These are phyloP conservation scores for Canna indica DNA, from an alignment of 176 grass and related monocot species.

Conservation along the genomic window DNA sequence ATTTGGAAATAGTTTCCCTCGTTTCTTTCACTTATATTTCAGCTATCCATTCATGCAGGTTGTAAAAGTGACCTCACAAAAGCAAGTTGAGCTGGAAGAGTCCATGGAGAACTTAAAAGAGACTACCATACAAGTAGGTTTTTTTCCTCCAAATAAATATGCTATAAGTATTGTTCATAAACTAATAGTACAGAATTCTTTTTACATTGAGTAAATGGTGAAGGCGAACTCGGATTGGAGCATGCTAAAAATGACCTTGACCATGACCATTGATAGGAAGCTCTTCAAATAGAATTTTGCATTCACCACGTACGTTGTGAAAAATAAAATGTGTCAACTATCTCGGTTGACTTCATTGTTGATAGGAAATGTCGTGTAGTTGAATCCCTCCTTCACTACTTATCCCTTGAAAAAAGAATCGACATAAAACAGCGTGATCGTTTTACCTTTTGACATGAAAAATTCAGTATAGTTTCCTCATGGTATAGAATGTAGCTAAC, in stretches of 20 bases:
- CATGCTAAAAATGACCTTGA: background rate
- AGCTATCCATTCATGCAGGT: slow-evolving; percentile 16
- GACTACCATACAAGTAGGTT: slow-evolving; percentile 25
- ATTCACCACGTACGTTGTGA: background rate
- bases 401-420: no score
- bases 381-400: no score
- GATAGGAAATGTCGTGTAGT: no score
- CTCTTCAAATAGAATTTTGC: no score
- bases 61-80: slow-evolving; percentile 33
- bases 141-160: background rate
- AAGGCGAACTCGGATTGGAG: no score
- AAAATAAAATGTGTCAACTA: background rate
- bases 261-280: no score
- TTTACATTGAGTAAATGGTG: no score
- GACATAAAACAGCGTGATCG: no score
- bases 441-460: background rate
- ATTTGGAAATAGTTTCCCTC: background rate
- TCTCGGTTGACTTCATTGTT: no score
- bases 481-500: background rate
- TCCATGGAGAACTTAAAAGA: slow-evolving; percentile 25
- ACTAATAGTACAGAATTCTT: no score
- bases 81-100: slow-evolving; percentile 27
- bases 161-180: background rate
- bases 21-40: slow-evolving; percentile 3
- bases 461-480: background rate